Conservation (phyloP, 2,329 filamentous ascomycete genomes). For the Phyllosticta capitalensis region DNA sequence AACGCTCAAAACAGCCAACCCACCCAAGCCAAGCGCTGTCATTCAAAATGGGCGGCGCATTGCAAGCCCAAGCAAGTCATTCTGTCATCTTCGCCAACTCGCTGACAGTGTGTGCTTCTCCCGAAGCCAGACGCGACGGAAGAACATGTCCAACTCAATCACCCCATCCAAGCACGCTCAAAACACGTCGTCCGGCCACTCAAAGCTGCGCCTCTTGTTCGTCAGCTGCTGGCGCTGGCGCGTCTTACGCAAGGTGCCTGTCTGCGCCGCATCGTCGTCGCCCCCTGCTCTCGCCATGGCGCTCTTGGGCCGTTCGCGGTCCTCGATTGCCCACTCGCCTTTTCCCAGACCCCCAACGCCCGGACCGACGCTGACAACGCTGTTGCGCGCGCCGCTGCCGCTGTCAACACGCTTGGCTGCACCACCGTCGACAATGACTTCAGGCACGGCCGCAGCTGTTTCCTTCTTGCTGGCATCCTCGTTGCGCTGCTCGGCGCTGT, state of each 20-base stretch:
- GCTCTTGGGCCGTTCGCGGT: not conserved
- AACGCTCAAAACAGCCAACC: too few relatives aligned
- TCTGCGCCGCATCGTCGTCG: constrained; percentile 1
- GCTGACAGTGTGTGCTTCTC: too few relatives aligned
- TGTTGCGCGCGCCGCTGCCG: not conserved
- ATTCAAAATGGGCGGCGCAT: too few relatives aligned
- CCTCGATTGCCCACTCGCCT: not conserved
- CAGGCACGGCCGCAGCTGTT: too few relatives aligned
- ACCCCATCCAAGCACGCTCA: not conserved
- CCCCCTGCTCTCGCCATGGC: not conserved
- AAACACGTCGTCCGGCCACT: constrained; percentile 12
- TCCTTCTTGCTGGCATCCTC: too few relatives aligned
- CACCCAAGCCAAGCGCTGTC: too few relatives aligned
- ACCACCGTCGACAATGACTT: too few relatives aligned
- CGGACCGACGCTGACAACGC: not conserved
- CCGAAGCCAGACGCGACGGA: too few relatives aligned
- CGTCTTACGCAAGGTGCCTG: constrained; percentile 19
- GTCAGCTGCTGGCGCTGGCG: constrained; percentile 21
- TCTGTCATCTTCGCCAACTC: too few relatives aligned
- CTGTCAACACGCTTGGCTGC: not conserved
- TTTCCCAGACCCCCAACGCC: not conserved
- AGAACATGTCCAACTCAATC: too few relatives aligned
- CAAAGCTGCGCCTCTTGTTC: not conserved
- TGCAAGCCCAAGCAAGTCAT: too few relatives aligned
- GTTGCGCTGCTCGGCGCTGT: too few relatives aligned